Conservation (phyloP, 805 yeast species). For the Cephaloascus fragrans region DNA sequence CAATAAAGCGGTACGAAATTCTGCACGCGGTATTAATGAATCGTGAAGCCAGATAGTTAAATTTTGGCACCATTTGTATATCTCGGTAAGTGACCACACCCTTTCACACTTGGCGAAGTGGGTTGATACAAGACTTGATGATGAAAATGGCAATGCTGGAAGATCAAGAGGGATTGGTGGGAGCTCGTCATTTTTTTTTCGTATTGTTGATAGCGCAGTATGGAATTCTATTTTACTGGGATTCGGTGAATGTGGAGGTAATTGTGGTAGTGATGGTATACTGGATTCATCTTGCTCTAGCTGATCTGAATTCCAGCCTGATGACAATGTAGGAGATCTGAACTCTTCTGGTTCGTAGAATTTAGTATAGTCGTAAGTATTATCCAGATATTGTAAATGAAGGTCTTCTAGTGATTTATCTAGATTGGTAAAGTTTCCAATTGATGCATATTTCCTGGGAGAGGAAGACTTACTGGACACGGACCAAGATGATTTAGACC, state of each 20-base stretch:
- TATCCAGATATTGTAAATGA: not conserved
- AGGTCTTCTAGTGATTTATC: not conserved
- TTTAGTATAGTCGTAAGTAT: not conserved
- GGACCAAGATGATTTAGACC: not conserved
- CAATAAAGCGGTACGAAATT: constrained; percentile 44
- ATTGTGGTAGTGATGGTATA: not conserved
- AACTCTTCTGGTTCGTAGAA: not conserved
- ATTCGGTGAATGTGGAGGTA: not conserved
- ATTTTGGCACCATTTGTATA: constrained; percentile 47
- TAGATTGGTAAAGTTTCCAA: not conserved
- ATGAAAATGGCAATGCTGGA: constrained; percentile 49
- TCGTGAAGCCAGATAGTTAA: constrained; percentile 45
- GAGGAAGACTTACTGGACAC: not conserved
- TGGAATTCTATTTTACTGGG: not conserved
- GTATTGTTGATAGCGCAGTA: not conserved
- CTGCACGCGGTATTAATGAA: constrained; percentile 35
- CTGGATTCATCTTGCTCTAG: not conserved
- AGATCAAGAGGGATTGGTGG: constrained; percentile 37
- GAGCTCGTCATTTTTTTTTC: constrained; percentile 8
- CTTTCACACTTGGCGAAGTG: constrained; percentile 38
- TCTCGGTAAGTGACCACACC: constrained; percentile 35
- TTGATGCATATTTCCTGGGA: not conserved
- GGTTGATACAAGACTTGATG: constrained; percentile 34
- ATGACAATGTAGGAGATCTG: not conserved
- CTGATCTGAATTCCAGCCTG: not conserved